Conservation (phyloP, 805 yeast species). For the Wickerhamiella azymoides region DNA sequence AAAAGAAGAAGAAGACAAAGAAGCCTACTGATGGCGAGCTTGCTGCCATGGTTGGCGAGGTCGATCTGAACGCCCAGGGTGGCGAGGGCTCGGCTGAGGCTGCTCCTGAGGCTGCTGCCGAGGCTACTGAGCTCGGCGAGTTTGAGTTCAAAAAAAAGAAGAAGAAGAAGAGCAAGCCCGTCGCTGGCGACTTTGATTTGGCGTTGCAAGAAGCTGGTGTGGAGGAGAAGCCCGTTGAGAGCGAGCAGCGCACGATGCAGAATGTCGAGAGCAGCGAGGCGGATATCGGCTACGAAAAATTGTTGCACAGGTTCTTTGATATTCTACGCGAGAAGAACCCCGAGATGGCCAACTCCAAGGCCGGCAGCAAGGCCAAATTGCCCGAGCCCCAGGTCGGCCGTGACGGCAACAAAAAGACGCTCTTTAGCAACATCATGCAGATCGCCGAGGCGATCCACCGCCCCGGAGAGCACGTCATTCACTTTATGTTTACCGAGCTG, state of each 20-base stretch:
- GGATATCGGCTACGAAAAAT: conserved; percentile 60
- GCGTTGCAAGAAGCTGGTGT: conserved; percentile 85
- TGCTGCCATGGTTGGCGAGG: conserved; percentile 59
- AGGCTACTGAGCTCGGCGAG: conserved; percentile 25
- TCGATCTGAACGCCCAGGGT: conserved; percentile 32
- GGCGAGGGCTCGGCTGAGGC: conserved; percentile 25
- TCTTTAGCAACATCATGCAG: conserved; percentile 90
- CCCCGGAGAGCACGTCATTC: conserved; percentile 93
- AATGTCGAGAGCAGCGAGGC: conserved; percentile 29
- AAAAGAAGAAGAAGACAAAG: conserved; percentile 24
- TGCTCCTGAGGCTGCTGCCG: conserved; percentile 38
- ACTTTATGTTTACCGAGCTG: conserved; percentile 91
- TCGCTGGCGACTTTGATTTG: conserved; percentile 71
- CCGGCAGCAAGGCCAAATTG: conserved; percentile 82
- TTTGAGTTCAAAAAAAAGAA: conserved; percentile 61
- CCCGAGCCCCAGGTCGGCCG: conserved; percentile 96
- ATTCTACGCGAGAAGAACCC: conserved; percentile 90
- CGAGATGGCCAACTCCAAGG: conserved; percentile 92
- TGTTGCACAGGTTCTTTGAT: conserved; percentile 72
- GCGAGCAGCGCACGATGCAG: conserved; percentile 12
- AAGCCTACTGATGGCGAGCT: conserved; percentile 26
- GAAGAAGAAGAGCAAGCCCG: conserved; percentile 42
- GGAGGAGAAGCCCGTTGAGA: conserved; percentile 31
- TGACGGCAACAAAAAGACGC: conserved; percentile 94
- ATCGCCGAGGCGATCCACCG: conserved; percentile 89